A percentile compares a stretch with the other conserved stretches of the same genome.
Evolutionary conservation across 108 stramenopile genomes (phyloP).

Genomic region (Bacterosira constricta): DNA sequence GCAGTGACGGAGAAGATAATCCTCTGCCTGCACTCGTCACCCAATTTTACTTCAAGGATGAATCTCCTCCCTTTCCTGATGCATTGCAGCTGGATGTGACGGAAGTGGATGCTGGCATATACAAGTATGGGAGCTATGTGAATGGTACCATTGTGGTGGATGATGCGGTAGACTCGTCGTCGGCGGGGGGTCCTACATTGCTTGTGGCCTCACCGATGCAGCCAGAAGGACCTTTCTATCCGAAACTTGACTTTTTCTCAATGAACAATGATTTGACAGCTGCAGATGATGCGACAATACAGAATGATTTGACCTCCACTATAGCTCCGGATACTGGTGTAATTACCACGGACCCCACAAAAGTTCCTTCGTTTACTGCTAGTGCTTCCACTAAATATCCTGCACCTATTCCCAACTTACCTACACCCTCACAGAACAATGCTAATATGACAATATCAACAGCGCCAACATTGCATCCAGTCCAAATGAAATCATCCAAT

Average conservation of each 20-base stretch:
- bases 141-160: constrained; percentile 14
- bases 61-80: constrained; percentile 5
- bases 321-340: too few relatives aligned
- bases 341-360: too few relatives aligned
- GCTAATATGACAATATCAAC: too few relatives aligned
- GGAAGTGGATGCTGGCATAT: background rate
- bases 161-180: too few relatives aligned
- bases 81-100: constrained; percentile 8
- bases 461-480: too few relatives aligned
- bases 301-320: too few relatives aligned
- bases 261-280: constrained; percentile 9
- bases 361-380: too few relatives aligned
- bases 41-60: constrained; percentile 15
- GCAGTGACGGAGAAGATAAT: background rate
- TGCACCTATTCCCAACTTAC: too few relatives aligned
- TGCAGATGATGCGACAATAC: too few relatives aligned
- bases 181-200: background rate
- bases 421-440: too few relatives aligned
- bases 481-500: too few relatives aligned
- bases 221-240: constrained; percentile 9
- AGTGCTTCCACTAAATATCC: too few relatives aligned
- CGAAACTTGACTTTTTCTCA: constrained; percentile 9
- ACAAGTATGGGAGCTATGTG: constrained; percentile 14
- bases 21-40: background rate
- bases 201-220: background rate